Evolutionary conservation across 768 basidiomycete species (phyloP).

Genomic region (Tricholoma sp.): DNA sequence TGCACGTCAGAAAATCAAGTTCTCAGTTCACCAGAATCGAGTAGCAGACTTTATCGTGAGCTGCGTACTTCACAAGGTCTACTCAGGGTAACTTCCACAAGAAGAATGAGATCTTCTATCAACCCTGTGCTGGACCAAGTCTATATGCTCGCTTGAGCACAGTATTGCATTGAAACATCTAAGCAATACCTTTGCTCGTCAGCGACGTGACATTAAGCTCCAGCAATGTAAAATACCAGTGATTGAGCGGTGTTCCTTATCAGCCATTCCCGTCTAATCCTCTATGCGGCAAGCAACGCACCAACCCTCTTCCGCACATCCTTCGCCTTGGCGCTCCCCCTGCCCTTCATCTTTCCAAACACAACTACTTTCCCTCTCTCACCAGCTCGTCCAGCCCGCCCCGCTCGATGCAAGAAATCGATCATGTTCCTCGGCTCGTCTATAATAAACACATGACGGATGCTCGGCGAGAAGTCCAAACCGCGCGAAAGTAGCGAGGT

Average conservation of each 20-base stretch:
- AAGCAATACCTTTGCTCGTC: too few species aligned
- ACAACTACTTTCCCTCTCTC: conserved; percentile 65
- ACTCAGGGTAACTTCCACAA: too few species aligned
- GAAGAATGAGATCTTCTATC: too few species aligned
- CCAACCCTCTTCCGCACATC: conserved; percentile 48
- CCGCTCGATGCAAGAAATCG: conserved; percentile 90
- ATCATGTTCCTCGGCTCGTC: conserved; percentile 88
- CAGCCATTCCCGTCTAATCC: not conserved
- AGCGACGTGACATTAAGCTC: not conserved
- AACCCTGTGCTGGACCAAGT: too few species aligned
- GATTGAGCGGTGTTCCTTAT: not conserved
- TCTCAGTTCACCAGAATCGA: too few species aligned
- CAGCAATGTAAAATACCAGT: not conserved
- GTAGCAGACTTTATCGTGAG: too few species aligned
- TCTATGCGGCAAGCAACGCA: conserved; percentile 23
- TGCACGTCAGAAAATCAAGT: too few species aligned
- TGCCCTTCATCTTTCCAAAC: conserved; percentile 66
- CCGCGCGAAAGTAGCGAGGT: conserved; percentile 90
- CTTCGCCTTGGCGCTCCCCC: conserved; percentile 50
- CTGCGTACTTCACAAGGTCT: too few species aligned
- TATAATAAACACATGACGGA: conserved; percentile 81
- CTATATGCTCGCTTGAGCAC: too few species aligned
- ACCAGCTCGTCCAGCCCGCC: conserved; percentile 76
- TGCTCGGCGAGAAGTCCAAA: conserved; percentile 75
- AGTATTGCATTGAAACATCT: too few species aligned